These are phyloP conservation scores for Stemphylium beticola DNA, from an alignment of 2,329 filamentous ascomycete genomes.

Conservation along the genomic window DNA sequence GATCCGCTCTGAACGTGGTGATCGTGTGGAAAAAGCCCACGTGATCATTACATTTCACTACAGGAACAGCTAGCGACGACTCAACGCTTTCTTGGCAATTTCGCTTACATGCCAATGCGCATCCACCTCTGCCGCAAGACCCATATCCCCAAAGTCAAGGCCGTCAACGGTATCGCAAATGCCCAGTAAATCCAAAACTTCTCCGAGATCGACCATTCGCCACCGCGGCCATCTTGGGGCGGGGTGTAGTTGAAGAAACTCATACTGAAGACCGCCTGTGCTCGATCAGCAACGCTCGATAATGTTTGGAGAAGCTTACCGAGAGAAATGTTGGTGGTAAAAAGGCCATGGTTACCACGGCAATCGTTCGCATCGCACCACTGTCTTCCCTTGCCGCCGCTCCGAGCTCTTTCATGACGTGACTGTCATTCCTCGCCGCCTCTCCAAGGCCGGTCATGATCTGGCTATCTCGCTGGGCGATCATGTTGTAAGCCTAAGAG, in stretches of 20 bases:
- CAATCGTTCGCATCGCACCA: slow-evolving; percentile 24
- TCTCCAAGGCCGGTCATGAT: slow-evolving; percentile 21
- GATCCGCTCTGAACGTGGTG: too few species aligned
- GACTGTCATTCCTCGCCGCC: slow-evolving; percentile 20
- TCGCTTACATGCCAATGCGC: neutral
- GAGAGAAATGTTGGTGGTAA: slow-evolving; percentile 29
- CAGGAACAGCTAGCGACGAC: neutral
- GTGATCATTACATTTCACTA: neutral
- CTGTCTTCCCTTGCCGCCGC: slow-evolving; percentile 22
- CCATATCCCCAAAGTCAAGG: slow-evolving; percentile 19
- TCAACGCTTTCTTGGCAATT: too few species aligned
- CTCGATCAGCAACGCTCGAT: neutral
- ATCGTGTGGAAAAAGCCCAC: neutral
- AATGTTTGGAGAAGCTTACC: neutral
- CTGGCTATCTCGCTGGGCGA: slow-evolving; percentile 25
- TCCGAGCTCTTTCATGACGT: slow-evolving; percentile 19
- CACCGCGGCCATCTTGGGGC: neutral
- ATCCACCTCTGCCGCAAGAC: slow-evolving; percentile 9
- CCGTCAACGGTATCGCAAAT: slow-evolving; percentile 24
- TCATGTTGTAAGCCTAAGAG: slow-evolving; percentile 25
- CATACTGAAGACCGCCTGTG: slow-evolving; percentile 31
- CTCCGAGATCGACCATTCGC: slow-evolving; percentile 21
- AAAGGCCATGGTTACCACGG: slow-evolving; percentile 30
- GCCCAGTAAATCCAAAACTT: slow-evolving; percentile 31
- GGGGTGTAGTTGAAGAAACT: slow-evolving; percentile 28